These are phyloP conservation scores for Choiromyces venosus DNA, from an alignment of 495 filamentous ascomycete species.

Conservation along the genomic window DNA sequence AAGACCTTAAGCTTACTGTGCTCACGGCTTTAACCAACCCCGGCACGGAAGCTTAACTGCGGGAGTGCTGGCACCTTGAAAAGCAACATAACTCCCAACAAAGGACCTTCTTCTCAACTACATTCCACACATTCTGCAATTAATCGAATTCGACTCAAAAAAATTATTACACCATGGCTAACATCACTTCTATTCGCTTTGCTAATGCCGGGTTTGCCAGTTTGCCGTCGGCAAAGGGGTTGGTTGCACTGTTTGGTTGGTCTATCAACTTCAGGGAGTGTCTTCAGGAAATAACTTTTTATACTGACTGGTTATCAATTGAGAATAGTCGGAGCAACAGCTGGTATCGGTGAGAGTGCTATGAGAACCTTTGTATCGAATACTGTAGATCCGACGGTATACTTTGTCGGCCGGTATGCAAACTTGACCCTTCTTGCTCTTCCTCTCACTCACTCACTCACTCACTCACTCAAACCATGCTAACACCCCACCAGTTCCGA, in stretches of 20 bases:
- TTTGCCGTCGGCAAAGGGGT: slow-evolving; percentile 18
- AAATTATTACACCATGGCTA: slow-evolving; percentile 14
- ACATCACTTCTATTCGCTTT: slow-evolving; percentile 28
- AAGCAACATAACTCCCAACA: neutral
- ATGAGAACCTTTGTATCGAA: slow-evolving; percentile 54
- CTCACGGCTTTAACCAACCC: neutral
- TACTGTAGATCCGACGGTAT: slow-evolving; percentile 49
- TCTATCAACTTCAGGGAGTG: neutral
- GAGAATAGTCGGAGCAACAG: slow-evolving; percentile 55
- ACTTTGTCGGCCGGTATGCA: slow-evolving; percentile 46
- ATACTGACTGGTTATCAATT: neutral
- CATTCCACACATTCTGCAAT: neutral
- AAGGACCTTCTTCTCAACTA: neutral
- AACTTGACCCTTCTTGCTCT: neutral
- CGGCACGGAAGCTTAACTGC: neutral
- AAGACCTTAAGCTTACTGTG: neutral
- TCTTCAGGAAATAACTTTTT: neutral
- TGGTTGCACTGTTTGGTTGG: slow-evolving; percentile 31
- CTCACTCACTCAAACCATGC: neutral
- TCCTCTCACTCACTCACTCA: neutral
- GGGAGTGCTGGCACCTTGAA: neutral
- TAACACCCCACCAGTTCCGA: slow-evolving; percentile 41
- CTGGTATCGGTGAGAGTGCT: slow-evolving; percentile 58
- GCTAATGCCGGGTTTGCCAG: slow-evolving; percentile 27
- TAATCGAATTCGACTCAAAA: neutral